These are phyloP conservation scores for Trichoderma semiorbis DNA, from an alignment of 2,329 filamentous ascomycete genomes.

Conservation along the genomic window DNA sequence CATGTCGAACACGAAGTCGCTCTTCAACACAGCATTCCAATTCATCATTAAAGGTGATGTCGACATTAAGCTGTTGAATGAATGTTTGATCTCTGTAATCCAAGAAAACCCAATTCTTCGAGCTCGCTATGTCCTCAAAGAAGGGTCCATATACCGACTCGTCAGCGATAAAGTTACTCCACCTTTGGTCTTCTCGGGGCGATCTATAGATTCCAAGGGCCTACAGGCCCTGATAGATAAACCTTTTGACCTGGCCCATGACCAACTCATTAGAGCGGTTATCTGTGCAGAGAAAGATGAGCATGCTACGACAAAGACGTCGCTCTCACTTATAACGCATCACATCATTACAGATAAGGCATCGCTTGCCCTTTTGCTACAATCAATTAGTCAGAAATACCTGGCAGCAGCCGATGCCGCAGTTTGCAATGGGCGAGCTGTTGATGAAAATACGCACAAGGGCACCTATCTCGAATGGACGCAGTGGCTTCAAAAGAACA, in stretches of 20 bases:
- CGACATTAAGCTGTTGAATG: not conserved
- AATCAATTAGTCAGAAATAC: not conserved
- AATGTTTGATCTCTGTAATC: not conserved
- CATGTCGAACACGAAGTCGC: not conserved
- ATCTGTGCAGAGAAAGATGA: not conserved
- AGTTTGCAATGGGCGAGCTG: not conserved
- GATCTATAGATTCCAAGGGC: not conserved
- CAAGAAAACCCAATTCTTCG: not conserved
- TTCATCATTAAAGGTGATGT: not conserved
- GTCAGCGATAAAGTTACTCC: not conserved
- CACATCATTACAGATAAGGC: conserved; percentile 3
- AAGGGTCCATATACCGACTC: not conserved
- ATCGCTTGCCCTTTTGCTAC: not conserved
- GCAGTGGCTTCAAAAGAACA: not conserved
- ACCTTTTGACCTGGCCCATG: not conserved
- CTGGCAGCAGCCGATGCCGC: not conserved
- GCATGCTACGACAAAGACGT: not conserved
- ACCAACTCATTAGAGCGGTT: not conserved
- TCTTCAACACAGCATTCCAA: not conserved
- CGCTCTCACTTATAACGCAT: not conserved
- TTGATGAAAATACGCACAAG: not conserved
- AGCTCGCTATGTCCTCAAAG: not conserved
- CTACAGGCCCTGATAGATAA: not conserved
- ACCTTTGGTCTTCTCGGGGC: not conserved
- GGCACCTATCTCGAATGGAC: not conserved